Percentiles rank a stretch among this genome's conserved stretches.
Evolutionary conservation across 2,329 filamentous ascomycete species (phyloP).

Genomic region (Beauveria brongniartii): DNA sequence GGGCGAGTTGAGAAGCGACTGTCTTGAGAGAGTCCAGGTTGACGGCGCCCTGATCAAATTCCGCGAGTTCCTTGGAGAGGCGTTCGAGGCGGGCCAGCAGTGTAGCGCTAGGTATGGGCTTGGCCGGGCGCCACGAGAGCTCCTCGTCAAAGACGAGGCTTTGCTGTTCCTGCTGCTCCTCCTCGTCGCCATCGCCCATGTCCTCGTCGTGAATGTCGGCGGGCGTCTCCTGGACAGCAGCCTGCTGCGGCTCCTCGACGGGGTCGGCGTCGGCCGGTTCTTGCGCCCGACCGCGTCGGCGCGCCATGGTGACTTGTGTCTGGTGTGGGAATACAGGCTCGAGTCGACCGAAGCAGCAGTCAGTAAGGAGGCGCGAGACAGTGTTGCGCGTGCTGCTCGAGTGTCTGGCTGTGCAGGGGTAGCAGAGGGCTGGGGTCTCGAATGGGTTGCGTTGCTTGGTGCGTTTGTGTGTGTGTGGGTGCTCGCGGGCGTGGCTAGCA

Average conservation of each 20-base stretch:
- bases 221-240: constrained; percentile 15
- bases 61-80: constrained; percentile 73
- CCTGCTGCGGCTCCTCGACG: constrained; percentile 5
- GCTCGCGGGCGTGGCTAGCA: background rate
- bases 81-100: constrained; percentile 73
- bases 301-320: constrained; percentile 25
- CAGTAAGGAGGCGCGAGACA: background rate
- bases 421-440: background rate
- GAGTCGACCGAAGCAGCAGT: background rate
- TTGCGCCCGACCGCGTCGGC: constrained; percentile 27
- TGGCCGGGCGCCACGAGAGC: constrained; percentile 85
- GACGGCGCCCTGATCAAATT: constrained; percentile 79
- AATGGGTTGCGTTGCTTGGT: background rate
- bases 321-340: background rate
- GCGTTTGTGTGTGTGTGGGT: background rate
- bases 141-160: constrained; percentile 73
- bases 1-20: constrained; percentile 77
- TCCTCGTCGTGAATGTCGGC: constrained; percentile 11
- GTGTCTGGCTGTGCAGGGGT: background rate
- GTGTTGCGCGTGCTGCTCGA: background rate
- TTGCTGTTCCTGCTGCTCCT: constrained; percentile 20
- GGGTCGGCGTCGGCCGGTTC: constrained; percentile 3
- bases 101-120: constrained; percentile 75
- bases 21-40: constrained; percentile 75
- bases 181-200: constrained; percentile 18